Conservation (phyloP, 2,329 filamentous ascomycete species). For the Chaetomium globosum region DNA sequence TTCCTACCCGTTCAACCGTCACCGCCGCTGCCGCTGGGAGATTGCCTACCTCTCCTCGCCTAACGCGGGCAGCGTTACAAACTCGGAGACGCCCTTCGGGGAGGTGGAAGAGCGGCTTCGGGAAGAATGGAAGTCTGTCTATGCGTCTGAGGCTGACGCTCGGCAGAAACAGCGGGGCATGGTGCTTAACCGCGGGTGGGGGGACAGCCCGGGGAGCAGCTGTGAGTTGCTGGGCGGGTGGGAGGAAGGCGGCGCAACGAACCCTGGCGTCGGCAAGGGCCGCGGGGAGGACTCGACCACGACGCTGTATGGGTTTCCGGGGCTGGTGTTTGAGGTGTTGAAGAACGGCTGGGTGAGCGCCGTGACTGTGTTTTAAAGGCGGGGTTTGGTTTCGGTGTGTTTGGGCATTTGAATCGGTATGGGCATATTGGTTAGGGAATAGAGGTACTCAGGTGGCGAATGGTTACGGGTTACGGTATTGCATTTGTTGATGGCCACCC, state of each 20-base stretch:
- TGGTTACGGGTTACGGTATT: background rate
- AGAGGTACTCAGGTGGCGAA: background rate
- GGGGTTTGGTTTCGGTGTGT: conserved; percentile 11
- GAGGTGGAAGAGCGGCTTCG: conserved; percentile 70
- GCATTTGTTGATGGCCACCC: background rate
- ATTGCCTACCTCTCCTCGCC: conserved; percentile 61
- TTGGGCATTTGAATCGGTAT: background rate
- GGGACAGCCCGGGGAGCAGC: conserved; percentile 86
- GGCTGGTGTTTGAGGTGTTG: conserved; percentile 91
- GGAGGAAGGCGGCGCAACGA: conserved; percentile 70
- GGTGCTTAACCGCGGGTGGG: conserved; percentile 89
- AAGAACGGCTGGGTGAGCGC: conserved; percentile 89
- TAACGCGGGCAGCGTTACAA: conserved; percentile 41
- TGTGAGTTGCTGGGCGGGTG: conserved; percentile 82
- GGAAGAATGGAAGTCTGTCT: conserved; percentile 69
- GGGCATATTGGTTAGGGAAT: background rate
- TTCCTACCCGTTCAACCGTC: conserved; percentile 94
- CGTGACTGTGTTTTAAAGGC: conserved; percentile 76
- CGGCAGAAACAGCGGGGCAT: conserved; percentile 67
- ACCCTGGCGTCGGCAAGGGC: conserved; percentile 50
- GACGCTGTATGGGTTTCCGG: conserved; percentile 89
- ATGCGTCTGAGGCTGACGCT: conserved; percentile 57
- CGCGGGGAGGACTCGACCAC: conserved; percentile 66
- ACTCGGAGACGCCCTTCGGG: conserved; percentile 76
- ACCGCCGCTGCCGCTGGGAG: conserved; percentile 86